Evolutionary conservation across 2,329 filamentous ascomycete species (phyloP), one percentile per base, ranked within the genome.

Genomic region (Cryphonectria japonica): DNA sequence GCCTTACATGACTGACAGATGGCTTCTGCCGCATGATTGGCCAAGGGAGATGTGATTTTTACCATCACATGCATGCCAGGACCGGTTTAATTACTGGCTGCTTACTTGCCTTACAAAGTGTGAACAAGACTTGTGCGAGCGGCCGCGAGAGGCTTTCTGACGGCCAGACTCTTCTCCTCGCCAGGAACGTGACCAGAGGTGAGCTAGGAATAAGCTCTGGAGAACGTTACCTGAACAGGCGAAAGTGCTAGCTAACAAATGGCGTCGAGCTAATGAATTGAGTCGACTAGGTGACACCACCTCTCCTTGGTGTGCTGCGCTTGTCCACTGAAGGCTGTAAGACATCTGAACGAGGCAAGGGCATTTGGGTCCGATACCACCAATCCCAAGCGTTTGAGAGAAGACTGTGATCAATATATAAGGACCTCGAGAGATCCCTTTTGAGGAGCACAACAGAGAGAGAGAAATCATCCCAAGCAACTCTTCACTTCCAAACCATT

Each of bases 371-470:
- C 26, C 54, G 29, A 8, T 7, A 59, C 29, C 14, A 32, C 54
- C 14, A 32, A 16, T 29, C 54, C 29, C 11, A 32, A 8, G 54
- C 13, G 13, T 29, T 32, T 54, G 34, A 8, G 16, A 29, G n/a
- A 11, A 32, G 50, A 41, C n/a, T 19, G 50, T 43, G 19, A 67
- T 52, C 19, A n/a, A 67, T 13, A 67, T 67, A 67, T 59, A 67
- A 52, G 64, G 26, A 59, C 29, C 14, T 59, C 14, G 6, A 32
- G 13, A 34, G 14, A 7, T 32, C 54, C 13, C 54, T 34, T 59
- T 32, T 19, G 1, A 26, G 11, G 13, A 14, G 34, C 19, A 3
- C 26, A 32, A 32, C 32, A 34, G 26, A 16, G 26, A 7, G 26
- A 57, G 13, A 8, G 16, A 29, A 11, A 59, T 32, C 54, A 59